Evolutionary conservation across 352 stramenopile genomes (phyloP), one percentile per base, ranked within the genome.

Genomic region (Aphanomyces euteiches): DNA sequence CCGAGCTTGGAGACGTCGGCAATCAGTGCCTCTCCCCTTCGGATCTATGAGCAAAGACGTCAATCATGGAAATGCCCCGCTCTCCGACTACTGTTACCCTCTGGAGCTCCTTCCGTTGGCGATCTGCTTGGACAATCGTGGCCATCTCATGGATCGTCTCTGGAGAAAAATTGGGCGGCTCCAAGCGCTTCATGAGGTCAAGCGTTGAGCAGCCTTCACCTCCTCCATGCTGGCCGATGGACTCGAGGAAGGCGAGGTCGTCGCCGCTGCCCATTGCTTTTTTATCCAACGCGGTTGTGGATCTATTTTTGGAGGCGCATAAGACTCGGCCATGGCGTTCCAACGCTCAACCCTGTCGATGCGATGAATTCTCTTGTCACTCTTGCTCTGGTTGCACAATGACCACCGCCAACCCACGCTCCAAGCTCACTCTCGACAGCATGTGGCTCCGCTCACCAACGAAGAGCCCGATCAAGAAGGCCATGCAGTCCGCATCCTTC

Each of bases 91-190:
- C n/a, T n/a, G n/a, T n/a, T 68, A 68, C 63, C 19, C 63, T 43
- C 38, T 69, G 63, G 12, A 61, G 8, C 3, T 70, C 47, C 28
- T 56, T 54, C 40, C 48, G 64, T 17, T 56, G 50, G 40, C 61
- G 59, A 36, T 70, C 64, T 17, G 36, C 36, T 28, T 13, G 6
- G 12, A 70, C 37, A 37, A 70, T 70, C 38, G 59, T 47, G 8
- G 79, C 38, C 80, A 92, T 90, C 72, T 89, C 84, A 2, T 73
- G 72, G 19, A 75, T 78, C 34, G 88, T 78, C 21, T 79, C 65
- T 2, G 66, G 19, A 4, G 69, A 41, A 5, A 78, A 13, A 43
- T 43, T 45, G 15, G 47, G 45, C 1, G 7, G 17, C 13, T 72
- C 50, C 45, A 77, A 65, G 1, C 76, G 72, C 73, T 82, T 78